phyloP scores from a whole-genome alignment of 371 early-diverging fungal species.

The Mortierella sp. region DNA sequence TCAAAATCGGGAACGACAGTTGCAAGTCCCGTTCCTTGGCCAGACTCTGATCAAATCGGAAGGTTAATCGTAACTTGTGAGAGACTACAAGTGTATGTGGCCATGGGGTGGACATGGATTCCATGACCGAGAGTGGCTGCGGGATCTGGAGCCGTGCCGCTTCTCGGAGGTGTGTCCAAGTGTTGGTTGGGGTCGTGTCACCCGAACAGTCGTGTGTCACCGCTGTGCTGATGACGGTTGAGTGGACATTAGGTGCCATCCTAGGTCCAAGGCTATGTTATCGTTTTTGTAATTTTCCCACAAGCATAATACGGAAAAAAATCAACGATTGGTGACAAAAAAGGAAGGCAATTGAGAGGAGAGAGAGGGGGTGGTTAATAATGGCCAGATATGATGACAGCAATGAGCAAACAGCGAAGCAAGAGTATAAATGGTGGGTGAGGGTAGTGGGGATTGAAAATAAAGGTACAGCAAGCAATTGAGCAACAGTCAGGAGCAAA shows the following conservation, averaged over 20 bases:
- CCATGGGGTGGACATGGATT: slow-evolving; percentile 21
- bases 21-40: slow-evolving; percentile 46
- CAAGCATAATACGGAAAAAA: neutral
- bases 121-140: slow-evolving; percentile 36
- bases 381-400: neutral
- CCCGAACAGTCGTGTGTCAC: slow-evolving; percentile 29
- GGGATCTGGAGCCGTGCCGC: slow-evolving; percentile 39
- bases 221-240: slow-evolving; percentile 38
- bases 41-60: slow-evolving; percentile 31
- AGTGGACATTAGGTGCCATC: slow-evolving; percentile 3
- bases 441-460: neutral
- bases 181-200: slow-evolving; percentile 17
- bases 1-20: slow-evolving; percentile 45
- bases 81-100: slow-evolving; percentile 22
- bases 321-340: neutral
- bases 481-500: neutral
- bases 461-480: neutral
- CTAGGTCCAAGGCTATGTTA: slow-evolving; percentile 7
- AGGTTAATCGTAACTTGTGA: slow-evolving; percentile 39
- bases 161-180: slow-evolving; percentile 29
- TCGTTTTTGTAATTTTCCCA: slow-evolving; percentile 6
- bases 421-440: neutral
- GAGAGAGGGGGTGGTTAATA: slow-evolving; percentile 16
- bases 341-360: slow-evolving; percentile 1
- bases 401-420: neutral